Conservation (phyloP, 805 yeast species). For the Suhomyces canberraensis region DNA sequence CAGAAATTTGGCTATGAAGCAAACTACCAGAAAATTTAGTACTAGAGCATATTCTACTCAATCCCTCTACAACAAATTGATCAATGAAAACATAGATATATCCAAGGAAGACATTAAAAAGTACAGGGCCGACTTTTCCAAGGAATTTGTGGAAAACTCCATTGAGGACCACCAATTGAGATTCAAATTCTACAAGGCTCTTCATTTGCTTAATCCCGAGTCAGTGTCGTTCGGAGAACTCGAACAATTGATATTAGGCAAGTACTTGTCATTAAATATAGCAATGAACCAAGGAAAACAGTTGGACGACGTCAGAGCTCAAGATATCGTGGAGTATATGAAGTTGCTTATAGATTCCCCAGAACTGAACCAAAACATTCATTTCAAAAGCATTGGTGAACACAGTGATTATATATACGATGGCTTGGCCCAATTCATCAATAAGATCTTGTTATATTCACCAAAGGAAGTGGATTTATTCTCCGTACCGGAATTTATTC, state of each 20-base stretch:
- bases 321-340: constrained; percentile 31
- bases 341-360: constrained; percentile 36
- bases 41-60: not conserved
- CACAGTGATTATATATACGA: constrained; percentile 21
- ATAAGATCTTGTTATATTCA: constrained; percentile 25
- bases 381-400: constrained; percentile 7
- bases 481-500: constrained; percentile 25
- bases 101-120: constrained; percentile 1
- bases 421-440: constrained; percentile 26
- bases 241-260: constrained; percentile 22
- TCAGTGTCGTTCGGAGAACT: constrained; percentile 23
- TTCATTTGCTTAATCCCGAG: constrained; percentile 26
- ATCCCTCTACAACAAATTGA: not conserved
- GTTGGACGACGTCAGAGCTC: constrained; percentile 15
- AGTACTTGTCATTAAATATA: constrained; percentile 21
- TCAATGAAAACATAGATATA: not conserved
- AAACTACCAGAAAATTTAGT: not conserved
- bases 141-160: not conserved
- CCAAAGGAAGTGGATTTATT: constrained; percentile 21
- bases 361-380: constrained; percentile 8
- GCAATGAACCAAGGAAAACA: constrained; percentile 9
- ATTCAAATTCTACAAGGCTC: constrained; percentile 20
- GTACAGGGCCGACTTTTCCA: not conserved
- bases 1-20: not conserved
- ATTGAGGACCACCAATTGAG: constrained; percentile 18